Evolutionary conservation across 2,329 filamentous ascomycete species (phyloP).

Genomic region (Penicillium polonicum): DNA sequence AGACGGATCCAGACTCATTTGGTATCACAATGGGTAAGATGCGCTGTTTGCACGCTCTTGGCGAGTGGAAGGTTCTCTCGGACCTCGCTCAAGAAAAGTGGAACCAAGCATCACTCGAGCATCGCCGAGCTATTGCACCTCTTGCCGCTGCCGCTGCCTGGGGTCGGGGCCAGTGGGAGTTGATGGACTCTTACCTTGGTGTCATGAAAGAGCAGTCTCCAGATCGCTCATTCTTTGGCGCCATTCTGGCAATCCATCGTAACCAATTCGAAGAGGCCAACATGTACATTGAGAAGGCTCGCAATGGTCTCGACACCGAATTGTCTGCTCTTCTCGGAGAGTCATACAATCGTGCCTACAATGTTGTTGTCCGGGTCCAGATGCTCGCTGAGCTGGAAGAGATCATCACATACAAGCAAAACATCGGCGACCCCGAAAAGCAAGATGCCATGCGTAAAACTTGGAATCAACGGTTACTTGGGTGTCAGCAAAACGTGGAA

Average conservation of each 20-base stretch:
- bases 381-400: constrained; percentile 99
- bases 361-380: constrained; percentile 96
- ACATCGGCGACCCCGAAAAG: constrained; percentile 73
- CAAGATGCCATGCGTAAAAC: constrained; percentile 87
- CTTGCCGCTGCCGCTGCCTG: constrained; percentile 93
- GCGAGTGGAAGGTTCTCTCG: constrained; percentile 94
- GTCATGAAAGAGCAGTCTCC: constrained; percentile 94
- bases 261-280: constrained; percentile 93
- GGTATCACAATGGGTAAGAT: constrained; percentile 99
- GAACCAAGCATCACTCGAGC: constrained; percentile 82
- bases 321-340: constrained; percentile 95
- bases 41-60: constrained; percentile 93
- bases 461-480: constrained; percentile 92
- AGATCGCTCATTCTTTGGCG: constrained; percentile 95
- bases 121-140: constrained; percentile 86
- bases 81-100: constrained; percentile 88
- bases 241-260: constrained; percentile 88
- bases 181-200: constrained; percentile 95
- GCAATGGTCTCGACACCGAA: constrained; percentile 92
- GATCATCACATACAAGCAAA: constrained; percentile 96
- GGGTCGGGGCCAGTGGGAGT: constrained; percentile 94
- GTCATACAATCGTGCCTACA: constrained; percentile 95
- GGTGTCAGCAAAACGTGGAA: constrained; percentile 94
- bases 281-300: constrained; percentile 84
- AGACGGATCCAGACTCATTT: constrained; percentile 72